These are phyloP conservation scores for Xerocomellus chrysenteron DNA, from an alignment of 768 basidiomycete species.

Conservation along the genomic window DNA sequence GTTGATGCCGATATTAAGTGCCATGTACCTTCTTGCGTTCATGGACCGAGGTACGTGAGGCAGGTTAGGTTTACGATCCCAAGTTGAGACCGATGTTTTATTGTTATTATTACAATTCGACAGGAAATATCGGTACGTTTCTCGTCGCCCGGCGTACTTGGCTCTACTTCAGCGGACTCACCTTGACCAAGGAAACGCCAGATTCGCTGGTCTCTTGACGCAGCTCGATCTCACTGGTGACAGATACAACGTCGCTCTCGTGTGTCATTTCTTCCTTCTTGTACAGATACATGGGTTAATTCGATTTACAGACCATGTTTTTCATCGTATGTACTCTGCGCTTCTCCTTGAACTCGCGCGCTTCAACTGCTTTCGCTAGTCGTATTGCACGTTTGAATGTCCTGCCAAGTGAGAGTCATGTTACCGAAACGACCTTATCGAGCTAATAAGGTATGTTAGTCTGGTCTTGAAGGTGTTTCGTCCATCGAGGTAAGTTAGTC, in stretches of 20 bases:
- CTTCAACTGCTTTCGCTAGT: slow-evolving; percentile 4
- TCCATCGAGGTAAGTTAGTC: slow-evolving; percentile 51
- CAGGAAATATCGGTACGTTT: slow-evolving; percentile 56
- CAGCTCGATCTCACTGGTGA: slow-evolving; percentile 58
- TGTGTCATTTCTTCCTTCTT: slow-evolving; percentile 24
- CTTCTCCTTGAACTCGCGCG: not conserved
- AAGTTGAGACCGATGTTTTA: not conserved
- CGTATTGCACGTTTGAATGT: slow-evolving; percentile 52
- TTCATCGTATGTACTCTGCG: slow-evolving; percentile 53
- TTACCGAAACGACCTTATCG: not conserved
- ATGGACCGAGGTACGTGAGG: slow-evolving; percentile 53
- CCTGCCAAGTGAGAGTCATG: slow-evolving; percentile 55
- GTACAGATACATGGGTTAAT: not conserved
- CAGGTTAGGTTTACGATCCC: not conserved
- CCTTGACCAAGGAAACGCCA: slow-evolving; percentile 52
- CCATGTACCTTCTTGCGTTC: slow-evolving; percentile 65
- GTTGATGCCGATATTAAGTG: slow-evolving; percentile 55
- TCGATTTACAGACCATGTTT: slow-evolving; percentile 54
- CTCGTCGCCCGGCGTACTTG: not conserved
- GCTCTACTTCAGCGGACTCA: not conserved
- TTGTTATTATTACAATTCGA: not conserved
- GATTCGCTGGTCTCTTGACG: slow-evolving; percentile 56
- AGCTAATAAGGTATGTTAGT: slow-evolving; percentile 1
- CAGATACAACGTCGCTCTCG: slow-evolving; percentile 66
- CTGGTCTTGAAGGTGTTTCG: slow-evolving; percentile 58